Conservation (phyloP, 306 rosid genomes). For the Benincasa hispida region DNA sequence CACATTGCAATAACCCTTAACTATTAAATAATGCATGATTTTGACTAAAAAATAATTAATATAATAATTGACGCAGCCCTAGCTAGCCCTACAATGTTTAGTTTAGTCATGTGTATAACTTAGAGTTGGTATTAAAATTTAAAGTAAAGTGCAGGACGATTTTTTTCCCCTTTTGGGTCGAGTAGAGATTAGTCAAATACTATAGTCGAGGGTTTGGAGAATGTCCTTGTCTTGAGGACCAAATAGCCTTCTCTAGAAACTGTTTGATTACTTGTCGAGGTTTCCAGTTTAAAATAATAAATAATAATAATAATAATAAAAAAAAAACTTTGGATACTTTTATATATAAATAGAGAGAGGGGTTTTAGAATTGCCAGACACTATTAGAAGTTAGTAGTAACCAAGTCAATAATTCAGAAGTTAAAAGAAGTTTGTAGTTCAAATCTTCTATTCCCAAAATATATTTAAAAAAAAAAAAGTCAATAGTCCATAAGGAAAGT, state of each 20-base stretch:
- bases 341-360: neutral
- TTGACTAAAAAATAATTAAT: no score
- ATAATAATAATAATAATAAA: neutral
- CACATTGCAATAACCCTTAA: no score
- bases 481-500: neutral
- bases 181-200: neutral
- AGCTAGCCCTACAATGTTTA: neutral
- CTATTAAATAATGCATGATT: no score
- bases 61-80: neutral
- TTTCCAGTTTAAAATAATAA: neutral
- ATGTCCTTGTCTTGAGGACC: neutral
- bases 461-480: no score
- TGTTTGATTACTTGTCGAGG: neutral
- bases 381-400: no score
- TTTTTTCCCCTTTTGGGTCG: neutral
- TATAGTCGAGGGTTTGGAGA: neutral
- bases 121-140: neutral
- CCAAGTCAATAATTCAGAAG: neutral
- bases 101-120: neutral
- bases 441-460: no score
- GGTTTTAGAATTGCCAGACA: neutral
- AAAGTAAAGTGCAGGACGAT: neutral
- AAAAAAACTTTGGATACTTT: constrained; percentile 1
- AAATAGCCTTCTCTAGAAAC: neutral
- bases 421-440: no score